Evolutionary conservation across 1,284 basidiomycete species (phyloP), one percentile per base, ranked within the genome.

Genomic region (Phellopilus nigrolimitatus): DNA sequence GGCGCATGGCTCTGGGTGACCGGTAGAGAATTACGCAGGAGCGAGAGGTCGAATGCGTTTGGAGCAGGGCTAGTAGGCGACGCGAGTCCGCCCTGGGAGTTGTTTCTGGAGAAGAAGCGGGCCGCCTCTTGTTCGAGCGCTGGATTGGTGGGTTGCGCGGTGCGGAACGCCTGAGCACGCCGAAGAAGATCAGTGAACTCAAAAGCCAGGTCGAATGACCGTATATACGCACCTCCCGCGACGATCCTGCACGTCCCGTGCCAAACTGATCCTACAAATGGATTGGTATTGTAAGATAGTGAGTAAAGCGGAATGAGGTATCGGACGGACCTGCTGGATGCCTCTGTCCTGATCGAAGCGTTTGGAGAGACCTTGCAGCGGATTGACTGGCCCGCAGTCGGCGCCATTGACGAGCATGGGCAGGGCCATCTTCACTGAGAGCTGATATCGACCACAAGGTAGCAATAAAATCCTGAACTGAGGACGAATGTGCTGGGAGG

Each of bases 311-410:
- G 17, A 33, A 34, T 25, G 19, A 10, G 22, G n/a, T n/a, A n/a
- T n/a, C n/a, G n/a, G 19, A 50, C 57, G 37, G 53, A 89, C 89
- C 72, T 90, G 88, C 65, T 89, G 86, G 7, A 80, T 64, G 15
- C 88, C 88, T 60, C 87, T 74, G 64, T 92, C 89, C 48, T 78
- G 75, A 57, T 88, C 85, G 59, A 91, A 84, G 45, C 77, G 73
- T 63, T 91, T 91, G 0, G 84, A 74, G 5, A 93, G 76, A 19
- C 76, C 78, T 60, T 89, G 86, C n/a, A 93, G 66, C 9, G 88
- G 80, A 63, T 91, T 92, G 1, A 78, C 76, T 4, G 90, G 89
- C 1, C 90, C 90, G 58, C 89, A 93, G 42, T 91, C 88, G 1
- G 85, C 75, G 37, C 79, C 79, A 53, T 76, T 79, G 31, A 84